These are phyloP conservation scores for Cryptococcus hybrid DNA, from an alignment of 1,284 basidiomycete species.

Conservation along the genomic window DNA sequence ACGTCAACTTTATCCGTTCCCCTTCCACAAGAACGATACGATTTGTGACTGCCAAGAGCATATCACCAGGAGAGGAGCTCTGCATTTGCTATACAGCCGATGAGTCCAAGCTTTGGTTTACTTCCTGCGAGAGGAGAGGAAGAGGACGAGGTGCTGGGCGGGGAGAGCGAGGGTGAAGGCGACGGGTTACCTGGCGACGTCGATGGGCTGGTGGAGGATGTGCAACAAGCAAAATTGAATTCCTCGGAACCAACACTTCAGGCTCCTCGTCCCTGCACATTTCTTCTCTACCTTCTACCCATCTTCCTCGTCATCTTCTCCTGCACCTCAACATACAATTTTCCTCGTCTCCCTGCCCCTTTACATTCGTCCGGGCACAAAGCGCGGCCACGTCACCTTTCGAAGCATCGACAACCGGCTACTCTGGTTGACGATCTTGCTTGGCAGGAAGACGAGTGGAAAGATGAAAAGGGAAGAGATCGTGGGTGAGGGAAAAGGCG, in stretches of 20 bases:
- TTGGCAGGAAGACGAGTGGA: slow-evolving; percentile 23
- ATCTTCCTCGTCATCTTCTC: background rate
- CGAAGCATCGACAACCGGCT: slow-evolving; percentile 8
- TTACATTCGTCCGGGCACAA: background rate
- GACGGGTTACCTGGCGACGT: background rate
- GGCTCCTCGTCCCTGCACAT: slow-evolving; percentile 3
- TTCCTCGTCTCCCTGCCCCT: background rate
- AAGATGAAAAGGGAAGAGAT: slow-evolving; percentile 10
- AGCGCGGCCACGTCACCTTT: background rate
- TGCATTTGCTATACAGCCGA: slow-evolving; percentile 48
- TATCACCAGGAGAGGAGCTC: slow-evolving; percentile 41
- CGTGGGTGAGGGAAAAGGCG: slow-evolving; percentile 4
- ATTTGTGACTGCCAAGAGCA: slow-evolving; percentile 31
- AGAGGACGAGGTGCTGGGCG: background rate
- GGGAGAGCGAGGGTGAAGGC: slow-evolving; percentile 4
- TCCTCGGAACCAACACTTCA: background rate
- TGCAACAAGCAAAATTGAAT: background rate
- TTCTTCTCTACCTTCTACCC: background rate
- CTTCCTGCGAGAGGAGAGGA: slow-evolving; percentile 12
- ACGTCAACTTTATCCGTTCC: slow-evolving; percentile 46
- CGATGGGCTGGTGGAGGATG: slow-evolving; percentile 1
- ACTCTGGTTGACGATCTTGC: slow-evolving; percentile 28
- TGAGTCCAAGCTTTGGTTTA: slow-evolving; percentile 49
- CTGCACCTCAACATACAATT: background rate
- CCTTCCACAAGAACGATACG: slow-evolving; percentile 27